Conservation (phyloP, 2,329 filamentous ascomycete species). For the Fusarium continuum region DNA sequence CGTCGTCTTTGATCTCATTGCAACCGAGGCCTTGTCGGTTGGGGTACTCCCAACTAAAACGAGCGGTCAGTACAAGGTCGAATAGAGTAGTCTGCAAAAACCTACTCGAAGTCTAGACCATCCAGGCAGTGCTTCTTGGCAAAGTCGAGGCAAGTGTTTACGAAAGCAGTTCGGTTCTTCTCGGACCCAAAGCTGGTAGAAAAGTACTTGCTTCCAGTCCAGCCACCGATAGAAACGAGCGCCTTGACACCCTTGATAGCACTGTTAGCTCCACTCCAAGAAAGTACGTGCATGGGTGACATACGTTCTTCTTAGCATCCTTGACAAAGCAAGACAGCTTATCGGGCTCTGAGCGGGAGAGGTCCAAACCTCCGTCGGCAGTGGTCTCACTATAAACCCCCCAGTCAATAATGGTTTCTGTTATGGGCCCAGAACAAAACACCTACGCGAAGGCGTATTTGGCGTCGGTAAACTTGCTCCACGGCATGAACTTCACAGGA, state of each 20-base stretch:
- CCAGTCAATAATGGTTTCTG: too few relatives aligned
- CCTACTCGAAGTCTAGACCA: slow-evolving; percentile 36
- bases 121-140: slow-evolving; percentile 26
- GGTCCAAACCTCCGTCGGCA: slow-evolving; percentile 20
- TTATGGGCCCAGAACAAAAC: too few relatives aligned
- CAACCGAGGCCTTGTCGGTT: slow-evolving; percentile 37
- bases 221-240: slow-evolving; percentile 31
- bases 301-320: slow-evolving; percentile 29
- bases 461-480: slow-evolving; percentile 35
- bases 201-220: slow-evolving; percentile 29
- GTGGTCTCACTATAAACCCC: slow-evolving; percentile 17
- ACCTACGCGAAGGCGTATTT: slow-evolving; percentile 40
- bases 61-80: background rate
- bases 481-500: slow-evolving; percentile 29
- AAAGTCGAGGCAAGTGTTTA: slow-evolving; percentile 20
- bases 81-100: background rate
- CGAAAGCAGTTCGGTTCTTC: slow-evolving; percentile 33
- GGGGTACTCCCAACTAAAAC: slow-evolving; percentile 34
- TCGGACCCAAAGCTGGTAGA: slow-evolving; percentile 26
- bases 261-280: background rate
- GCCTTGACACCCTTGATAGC: slow-evolving; percentile 25
- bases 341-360: slow-evolving; percentile 20
- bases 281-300: background rate
- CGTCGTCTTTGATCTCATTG: slow-evolving; percentile 32
- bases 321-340: slow-evolving; percentile 21